A percentile compares a stretch with the other conserved stretches of the same genome.
Conservation (phyloP, 371 early-diverging fungal genomes). For the Rhizopus delemar region DNA sequence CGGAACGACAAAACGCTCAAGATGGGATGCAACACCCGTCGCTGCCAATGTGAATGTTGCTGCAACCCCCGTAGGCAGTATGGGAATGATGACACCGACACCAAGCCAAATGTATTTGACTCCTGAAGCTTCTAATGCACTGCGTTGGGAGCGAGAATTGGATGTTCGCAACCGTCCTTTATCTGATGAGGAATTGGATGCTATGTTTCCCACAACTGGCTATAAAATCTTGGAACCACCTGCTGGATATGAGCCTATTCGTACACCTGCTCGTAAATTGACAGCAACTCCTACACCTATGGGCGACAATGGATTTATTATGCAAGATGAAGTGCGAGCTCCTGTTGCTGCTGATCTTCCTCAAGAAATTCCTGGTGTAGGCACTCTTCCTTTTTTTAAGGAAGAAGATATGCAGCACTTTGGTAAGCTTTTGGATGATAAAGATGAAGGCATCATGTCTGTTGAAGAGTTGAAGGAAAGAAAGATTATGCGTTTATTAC, state of each 20-base stretch:
- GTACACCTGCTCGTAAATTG: conserved; percentile 94
- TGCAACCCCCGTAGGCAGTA: conserved; percentile 72
- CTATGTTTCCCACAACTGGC: conserved; percentile 88
- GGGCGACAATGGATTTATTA: conserved; percentile 80
- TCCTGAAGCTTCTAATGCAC: conserved; percentile 73
- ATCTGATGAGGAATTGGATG: conserved; percentile 93
- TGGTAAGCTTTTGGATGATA: conserved; percentile 86
- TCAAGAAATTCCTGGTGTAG: conserved; percentile 89
- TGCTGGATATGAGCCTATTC: conserved; percentile 86
- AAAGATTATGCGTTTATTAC: conserved; percentile 91
- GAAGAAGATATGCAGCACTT: conserved; percentile 97
- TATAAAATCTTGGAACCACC: conserved; percentile 93
- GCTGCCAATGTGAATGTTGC: conserved; percentile 40
- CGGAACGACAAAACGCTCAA: conserved; percentile 57
- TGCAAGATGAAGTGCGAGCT: conserved; percentile 73
- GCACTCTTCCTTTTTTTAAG: conserved; percentile 90
- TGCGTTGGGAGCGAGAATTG: conserved; percentile 84
- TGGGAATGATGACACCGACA: conserved; percentile 79
- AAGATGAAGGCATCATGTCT: conserved; percentile 81
- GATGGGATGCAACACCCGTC: conserved; percentile 86
- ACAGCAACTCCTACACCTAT: conserved; percentile 93
- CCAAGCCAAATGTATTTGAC: conserved; percentile 68
- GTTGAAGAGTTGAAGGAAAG: conserved; percentile 92
- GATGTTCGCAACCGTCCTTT: conserved; percentile 84
- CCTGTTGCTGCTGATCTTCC: conserved; percentile 71